Base-by-base conservation (phyloP, 2,329 filamentous ascomycete genomes). In the Calonectria naviculata region DNA sequence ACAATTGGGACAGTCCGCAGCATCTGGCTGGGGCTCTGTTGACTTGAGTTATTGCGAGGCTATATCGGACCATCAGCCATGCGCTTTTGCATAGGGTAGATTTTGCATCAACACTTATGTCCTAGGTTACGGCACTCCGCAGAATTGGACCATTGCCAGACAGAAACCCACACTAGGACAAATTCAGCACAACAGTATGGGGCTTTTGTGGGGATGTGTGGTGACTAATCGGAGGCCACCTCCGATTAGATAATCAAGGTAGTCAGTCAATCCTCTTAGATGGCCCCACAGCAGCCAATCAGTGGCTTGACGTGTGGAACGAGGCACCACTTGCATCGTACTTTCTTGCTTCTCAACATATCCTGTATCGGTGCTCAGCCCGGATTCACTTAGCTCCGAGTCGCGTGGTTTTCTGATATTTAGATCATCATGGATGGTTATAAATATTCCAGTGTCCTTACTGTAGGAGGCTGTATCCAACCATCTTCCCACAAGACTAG, bases 191-290 rank as follows among this genome's bases (percentile, higher is more conserved):
- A 10, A 7, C 5, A 15, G 2, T 21, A 4, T 9, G 49, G 29
- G 12, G 3, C 29, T 7, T 5, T 17, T 12, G 36, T 38, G 54
- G 54, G 12, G 10, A 19, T 5, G 1, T 4, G 13, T 21, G 24
- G 41, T 64, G 61, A 64, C 34, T 65, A 65, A 65, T 65, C 62
- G 62, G 62, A 65, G 19, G 26, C 1, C 2, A 24, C 21, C 62
- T 54, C 62, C 62, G 62, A 65, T 65, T 65, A 65, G 10, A 34
- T 65, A 56, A 65, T 29, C 21, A 6, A 4, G 3, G 9, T 19
- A 24, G 19, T 29, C 17, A 15, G 4, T 6, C 6, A 21, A 10
- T 44, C 21, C 41, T 44, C 41, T 21, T 19, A 19, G 17, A 19
- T n/a, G 13, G 4, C 38, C n/a, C 36, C 9, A 26, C 36, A 19